phyloP scores from a whole-genome alignment of 2,329 filamentous ascomycete genomes.

The Ophiostoma ulmi region DNA sequence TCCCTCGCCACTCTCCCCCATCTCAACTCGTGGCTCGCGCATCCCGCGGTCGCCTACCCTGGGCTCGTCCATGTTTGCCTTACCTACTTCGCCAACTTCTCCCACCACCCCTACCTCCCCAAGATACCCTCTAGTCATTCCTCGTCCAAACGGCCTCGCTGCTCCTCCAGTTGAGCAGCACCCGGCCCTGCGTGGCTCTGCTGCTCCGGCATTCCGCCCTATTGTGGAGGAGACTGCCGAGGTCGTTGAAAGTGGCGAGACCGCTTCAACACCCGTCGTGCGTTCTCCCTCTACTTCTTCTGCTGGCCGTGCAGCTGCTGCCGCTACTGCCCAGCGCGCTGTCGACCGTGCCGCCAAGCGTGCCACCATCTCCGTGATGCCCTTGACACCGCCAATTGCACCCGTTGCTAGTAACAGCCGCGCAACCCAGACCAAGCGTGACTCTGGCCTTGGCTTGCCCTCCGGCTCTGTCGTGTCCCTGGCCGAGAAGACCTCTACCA shows the following conservation, averaged over 20 bases:
- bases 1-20: not conserved
- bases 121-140: conserved; percentile 32
- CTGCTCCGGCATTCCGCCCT: conserved; percentile 33
- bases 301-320: too few species aligned
- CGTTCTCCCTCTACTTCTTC: not conserved
- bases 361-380: not conserved
- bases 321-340: not conserved
- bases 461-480: not conserved
- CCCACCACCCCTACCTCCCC: conserved; percentile 9
- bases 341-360: not conserved
- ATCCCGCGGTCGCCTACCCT: conserved; percentile 1
- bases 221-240: conserved; percentile 34
- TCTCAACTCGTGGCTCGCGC: not conserved
- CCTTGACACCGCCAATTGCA: not conserved
- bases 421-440: not conserved
- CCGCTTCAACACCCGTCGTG: not conserved
- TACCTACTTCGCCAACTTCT: not conserved
- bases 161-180: conserved; percentile 48
- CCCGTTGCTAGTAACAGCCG: not conserved
- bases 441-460: conserved; percentile 2
- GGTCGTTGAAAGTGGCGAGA: conserved; percentile 27
- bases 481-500: not conserved
- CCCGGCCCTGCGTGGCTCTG: conserved; percentile 44
- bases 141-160: conserved; percentile 35
- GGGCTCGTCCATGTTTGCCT: not conserved